Evolutionary conservation across 305 asterid genomes (phyloP).

Genomic region (Withania somnifera): DNA sequence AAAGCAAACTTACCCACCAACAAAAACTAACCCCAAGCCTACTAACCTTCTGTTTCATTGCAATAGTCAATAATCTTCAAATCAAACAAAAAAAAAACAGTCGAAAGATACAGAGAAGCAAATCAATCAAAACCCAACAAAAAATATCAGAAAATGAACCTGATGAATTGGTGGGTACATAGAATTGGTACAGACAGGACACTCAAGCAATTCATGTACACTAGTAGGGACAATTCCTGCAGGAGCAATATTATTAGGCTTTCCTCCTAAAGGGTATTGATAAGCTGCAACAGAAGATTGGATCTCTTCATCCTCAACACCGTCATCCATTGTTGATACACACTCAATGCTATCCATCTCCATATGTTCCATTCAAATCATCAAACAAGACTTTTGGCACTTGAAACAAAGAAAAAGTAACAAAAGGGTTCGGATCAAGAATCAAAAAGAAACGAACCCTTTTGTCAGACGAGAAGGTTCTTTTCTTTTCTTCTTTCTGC

Average conservation of each 20-base stretch:
- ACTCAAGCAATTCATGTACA: constrained; percentile 59
- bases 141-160: constrained; percentile 14
- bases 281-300: constrained; percentile 26
- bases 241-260: constrained; percentile 12
- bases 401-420: constrained; percentile 11
- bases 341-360: constrained; percentile 54
- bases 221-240: constrained; percentile 36
- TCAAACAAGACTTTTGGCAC: not conserved
- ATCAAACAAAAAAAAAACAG: not conserved
- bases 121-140: not conserved
- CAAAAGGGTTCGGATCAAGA: constrained; percentile 6
- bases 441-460: constrained; percentile 33
- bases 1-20: too few relatives aligned
- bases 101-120: not conserved
- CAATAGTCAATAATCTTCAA: not conserved
- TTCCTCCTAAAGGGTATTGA: constrained; percentile 24
- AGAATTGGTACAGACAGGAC: constrained; percentile 63
- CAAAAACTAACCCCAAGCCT: too few relatives aligned
- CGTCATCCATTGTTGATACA: constrained; percentile 49
- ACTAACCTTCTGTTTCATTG: too few relatives aligned
- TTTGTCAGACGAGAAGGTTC: constrained; percentile 6
- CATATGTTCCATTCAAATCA: constrained; percentile 17
- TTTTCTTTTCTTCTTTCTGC: constrained; percentile 1
- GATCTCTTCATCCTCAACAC: constrained; percentile 49
- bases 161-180: constrained; percentile 71